Evolutionary conservation across 305 asterid species (phyloP), one percentile per base, ranked within the genome.

Genomic region (Andrographis paniculata): DNA sequence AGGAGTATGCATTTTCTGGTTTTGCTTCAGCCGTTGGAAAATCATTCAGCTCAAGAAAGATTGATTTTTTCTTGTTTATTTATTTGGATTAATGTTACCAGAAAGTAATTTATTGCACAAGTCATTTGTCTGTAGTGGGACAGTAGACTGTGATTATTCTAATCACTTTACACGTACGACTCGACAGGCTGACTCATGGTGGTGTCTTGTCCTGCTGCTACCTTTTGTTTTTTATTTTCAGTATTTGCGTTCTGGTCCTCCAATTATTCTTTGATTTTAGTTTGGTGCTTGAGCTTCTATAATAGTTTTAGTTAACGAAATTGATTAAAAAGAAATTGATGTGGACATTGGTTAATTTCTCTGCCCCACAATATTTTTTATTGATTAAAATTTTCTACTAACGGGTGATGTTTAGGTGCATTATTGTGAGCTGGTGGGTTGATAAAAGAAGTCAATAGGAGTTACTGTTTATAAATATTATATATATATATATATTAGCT

Each of bases 21-120:
- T 39, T 39, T 41, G 16, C 42, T 30, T 57, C 67, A 52, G 39
- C 63, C 53, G 57, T 53, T 55, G 16, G 43, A 52, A n/a, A 62
- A 45, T 62, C 66, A 61, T 59, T 43, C 58, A 65, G 50, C 71
- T 53, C 71, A 57, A 63, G 69, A 12, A 60, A 57, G 48, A 48
- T 55, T 3, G n/a, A n/a, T n/a, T n/a, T n/a, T n/a, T n/a, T n/a
- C n/a, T n/a, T n/a, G n/a, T n/a, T 55, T 48, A 15, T 47, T 43
- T 53, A 42, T 49, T 24, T 6, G 21, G 33, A 27, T 31, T 17
- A 9, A 33, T 48, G 42, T 38, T 61, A 55, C 64, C 55, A 47
- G 1, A 23, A 55, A 17, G n/a, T n/a, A n/a, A n/a, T n/a, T n/a
- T n/a, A n/a, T n/a, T n/a, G 30, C 8, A 24, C 4, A 3, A 24